Evolutionary conservation across 2,329 filamentous ascomycete species (phyloP).

Genomic region (Aspergillus quadrilineatus): DNA sequence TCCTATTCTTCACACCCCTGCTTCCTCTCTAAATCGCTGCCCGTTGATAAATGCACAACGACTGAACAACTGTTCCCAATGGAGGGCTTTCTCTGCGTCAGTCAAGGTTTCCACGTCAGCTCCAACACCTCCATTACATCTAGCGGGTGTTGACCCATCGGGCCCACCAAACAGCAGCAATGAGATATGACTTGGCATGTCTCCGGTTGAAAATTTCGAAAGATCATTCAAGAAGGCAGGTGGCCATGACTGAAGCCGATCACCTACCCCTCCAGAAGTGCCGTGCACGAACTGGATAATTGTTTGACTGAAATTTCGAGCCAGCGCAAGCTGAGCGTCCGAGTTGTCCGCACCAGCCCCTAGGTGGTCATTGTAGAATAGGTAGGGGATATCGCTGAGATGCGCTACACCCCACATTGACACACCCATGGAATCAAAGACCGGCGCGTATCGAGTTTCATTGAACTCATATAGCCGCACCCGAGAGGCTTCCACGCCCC

Average conservation of each 20-base stretch:
- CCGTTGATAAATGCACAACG: conserved; percentile 18
- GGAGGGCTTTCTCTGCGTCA: background rate
- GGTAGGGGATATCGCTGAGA: conserved; percentile 36
- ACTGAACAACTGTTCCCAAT: conserved; percentile 12
- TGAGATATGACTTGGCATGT: background rate
- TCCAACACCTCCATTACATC: no score
- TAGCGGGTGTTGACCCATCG: background rate
- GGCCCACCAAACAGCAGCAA: conserved; percentile 13
- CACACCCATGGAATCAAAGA: conserved; percentile 31
- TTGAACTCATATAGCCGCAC: conserved; percentile 33
- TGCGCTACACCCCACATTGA: conserved; percentile 36
- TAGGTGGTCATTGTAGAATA: conserved; percentile 22
- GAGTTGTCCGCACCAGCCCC: conserved; percentile 17
- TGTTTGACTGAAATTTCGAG: conserved; percentile 7
- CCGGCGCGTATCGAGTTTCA: conserved; percentile 27
- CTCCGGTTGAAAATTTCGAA: background rate
- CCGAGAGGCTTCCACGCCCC: conserved; percentile 13
- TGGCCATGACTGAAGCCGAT: background rate
- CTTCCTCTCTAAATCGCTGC: conserved; percentile 10
- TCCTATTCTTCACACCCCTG: conserved; percentile 5
- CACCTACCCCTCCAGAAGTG: background rate
- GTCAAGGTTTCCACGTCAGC: background rate
- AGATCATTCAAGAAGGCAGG: background rate
- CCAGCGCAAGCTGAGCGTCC: conserved; percentile 6
- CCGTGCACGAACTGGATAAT: conserved; percentile 12